Conservation (phyloP, 345 rosid genomes). For the Brassica incana region DNA sequence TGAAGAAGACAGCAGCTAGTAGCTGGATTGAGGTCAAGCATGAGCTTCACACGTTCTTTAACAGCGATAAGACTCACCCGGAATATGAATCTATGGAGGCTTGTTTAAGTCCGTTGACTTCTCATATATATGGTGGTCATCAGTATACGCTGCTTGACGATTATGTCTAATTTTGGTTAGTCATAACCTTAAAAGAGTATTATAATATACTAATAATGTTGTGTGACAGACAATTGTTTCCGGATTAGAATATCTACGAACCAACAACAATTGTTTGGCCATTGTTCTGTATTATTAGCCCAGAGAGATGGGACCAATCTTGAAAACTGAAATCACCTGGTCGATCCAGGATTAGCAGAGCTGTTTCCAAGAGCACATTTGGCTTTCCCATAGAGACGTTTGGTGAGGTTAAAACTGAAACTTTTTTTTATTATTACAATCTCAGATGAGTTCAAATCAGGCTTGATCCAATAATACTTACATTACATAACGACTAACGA, state of each 20-base stretch:
- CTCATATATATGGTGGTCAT: slow-evolving; percentile 35
- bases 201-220: slow-evolving; percentile 24
- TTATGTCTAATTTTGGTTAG: slow-evolving; percentile 22
- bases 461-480: slow-evolving; percentile 32
- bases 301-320: not conserved
- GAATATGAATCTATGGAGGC: slow-evolving; percentile 35
- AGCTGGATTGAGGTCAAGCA: slow-evolving; percentile 33
- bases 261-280: slow-evolving; percentile 12
- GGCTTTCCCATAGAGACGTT: not conserved
- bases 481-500: slow-evolving; percentile 29
- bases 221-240: slow-evolving; percentile 6
- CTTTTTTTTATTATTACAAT: slow-evolving; percentile 25
- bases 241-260: slow-evolving; percentile 22
- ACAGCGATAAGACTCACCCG: slow-evolving; percentile 45
- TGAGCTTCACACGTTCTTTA: slow-evolving; percentile 41
- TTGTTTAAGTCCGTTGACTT: slow-evolving; percentile 39
- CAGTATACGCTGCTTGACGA: slow-evolving; percentile 29
- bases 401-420: slow-evolving; percentile 33
- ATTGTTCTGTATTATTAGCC: not conserved
- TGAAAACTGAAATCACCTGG: not conserved
- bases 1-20: not conserved
- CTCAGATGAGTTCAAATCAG: slow-evolving; percentile 40
- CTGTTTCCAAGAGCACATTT: not conserved
- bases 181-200: not conserved
- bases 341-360: slow-evolving; percentile 9